A percentile compares a stretch with the other conserved stretches of the same genome.
Evolutionary conservation across 495 filamentous ascomycete genomes (phyloP).

Genomic region (Penicillium atrosanguineum): DNA sequence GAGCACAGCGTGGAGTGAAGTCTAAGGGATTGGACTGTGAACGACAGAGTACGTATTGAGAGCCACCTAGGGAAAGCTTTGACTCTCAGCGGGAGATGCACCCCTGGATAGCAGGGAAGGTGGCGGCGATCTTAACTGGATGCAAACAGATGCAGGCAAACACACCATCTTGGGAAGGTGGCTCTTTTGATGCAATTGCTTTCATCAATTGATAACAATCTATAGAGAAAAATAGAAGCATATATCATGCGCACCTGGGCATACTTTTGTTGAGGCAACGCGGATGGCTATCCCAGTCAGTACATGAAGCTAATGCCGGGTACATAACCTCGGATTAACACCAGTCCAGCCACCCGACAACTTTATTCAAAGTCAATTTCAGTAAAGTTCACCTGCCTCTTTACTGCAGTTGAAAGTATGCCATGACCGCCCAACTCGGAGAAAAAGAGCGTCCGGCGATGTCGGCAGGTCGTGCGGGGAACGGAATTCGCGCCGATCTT

Average conservation of each 20-base stretch:
- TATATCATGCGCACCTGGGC: too few relatives aligned
- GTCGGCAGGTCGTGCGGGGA: too few relatives aligned
- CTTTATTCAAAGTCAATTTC: neutral
- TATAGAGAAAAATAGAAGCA: neutral
- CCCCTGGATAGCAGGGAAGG: too few relatives aligned
- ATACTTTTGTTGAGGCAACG: too few relatives aligned
- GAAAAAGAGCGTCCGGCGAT: too few relatives aligned
- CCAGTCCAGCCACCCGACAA: neutral
- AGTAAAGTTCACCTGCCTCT: too few relatives aligned
- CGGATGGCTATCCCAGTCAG: too few relatives aligned
- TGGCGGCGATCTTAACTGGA: too few relatives aligned
- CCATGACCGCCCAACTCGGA: neutral
- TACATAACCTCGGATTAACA: neutral
- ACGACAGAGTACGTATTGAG: neutral
- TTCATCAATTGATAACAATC: neutral
- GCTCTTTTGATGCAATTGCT: neutral
- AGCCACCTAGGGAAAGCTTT: too few relatives aligned
- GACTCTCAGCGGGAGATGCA: too few relatives aligned
- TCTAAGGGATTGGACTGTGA: neutral
- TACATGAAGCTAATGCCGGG: too few relatives aligned
- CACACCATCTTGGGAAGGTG: neutral
- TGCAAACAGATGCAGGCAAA: neutral
- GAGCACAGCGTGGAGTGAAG: neutral
- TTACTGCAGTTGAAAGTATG: too few relatives aligned
- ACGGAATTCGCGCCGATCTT: conserved; percentile 23